Conservation (phyloP, 805 yeast species). For the Cyberlindnera mississippiensis region DNA sequence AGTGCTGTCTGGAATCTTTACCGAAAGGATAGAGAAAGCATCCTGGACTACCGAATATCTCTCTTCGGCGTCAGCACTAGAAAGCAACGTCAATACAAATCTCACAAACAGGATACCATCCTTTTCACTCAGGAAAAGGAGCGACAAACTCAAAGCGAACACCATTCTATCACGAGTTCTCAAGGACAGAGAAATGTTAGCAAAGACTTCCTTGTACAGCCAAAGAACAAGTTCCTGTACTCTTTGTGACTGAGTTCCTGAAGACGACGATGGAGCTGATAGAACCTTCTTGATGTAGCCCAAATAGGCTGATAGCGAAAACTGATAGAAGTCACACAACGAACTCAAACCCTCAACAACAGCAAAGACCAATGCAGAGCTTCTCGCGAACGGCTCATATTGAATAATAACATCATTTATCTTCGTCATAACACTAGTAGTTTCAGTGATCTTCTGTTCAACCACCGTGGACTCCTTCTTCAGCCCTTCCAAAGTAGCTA, state of each 20-base stretch:
- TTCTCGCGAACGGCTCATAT: slow-evolving; percentile 53
- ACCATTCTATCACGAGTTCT: slow-evolving; percentile 29
- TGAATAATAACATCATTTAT: slow-evolving; percentile 45
- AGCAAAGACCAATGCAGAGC: slow-evolving; percentile 47
- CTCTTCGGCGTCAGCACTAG: not conserved
- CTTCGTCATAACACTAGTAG: slow-evolving; percentile 48
- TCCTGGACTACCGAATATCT: slow-evolving; percentile 3
- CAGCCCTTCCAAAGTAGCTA: slow-evolving; percentile 57
- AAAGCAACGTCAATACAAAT: slow-evolving; percentile 13
- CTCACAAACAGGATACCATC: slow-evolving; percentile 17
- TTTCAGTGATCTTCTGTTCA: slow-evolving; percentile 48
- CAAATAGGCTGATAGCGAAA: slow-evolving; percentile 46
- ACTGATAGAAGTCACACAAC: slow-evolving; percentile 54
- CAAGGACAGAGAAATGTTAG: slow-evolving; percentile 41
- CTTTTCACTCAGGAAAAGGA: slow-evolving; percentile 22
- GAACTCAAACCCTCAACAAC: slow-evolving; percentile 40
- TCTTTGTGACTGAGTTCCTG: slow-evolving; percentile 9
- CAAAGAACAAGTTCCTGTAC: slow-evolving; percentile 31
- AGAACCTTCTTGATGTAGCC: slow-evolving; percentile 33
- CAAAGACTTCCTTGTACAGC: slow-evolving; percentile 46
- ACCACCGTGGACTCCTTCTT: slow-evolving; percentile 60
- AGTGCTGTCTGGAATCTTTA: slow-evolving; percentile 1
- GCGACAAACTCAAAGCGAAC: slow-evolving; percentile 38
- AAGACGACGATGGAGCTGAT: not conserved
- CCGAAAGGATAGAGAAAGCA: slow-evolving; percentile 12